A percentile compares a stretch with the other conserved stretches of the same genome.
Evolutionary conservation across 2,329 filamentous ascomycete species (phyloP).

Genomic region (Xylariales sp.): DNA sequence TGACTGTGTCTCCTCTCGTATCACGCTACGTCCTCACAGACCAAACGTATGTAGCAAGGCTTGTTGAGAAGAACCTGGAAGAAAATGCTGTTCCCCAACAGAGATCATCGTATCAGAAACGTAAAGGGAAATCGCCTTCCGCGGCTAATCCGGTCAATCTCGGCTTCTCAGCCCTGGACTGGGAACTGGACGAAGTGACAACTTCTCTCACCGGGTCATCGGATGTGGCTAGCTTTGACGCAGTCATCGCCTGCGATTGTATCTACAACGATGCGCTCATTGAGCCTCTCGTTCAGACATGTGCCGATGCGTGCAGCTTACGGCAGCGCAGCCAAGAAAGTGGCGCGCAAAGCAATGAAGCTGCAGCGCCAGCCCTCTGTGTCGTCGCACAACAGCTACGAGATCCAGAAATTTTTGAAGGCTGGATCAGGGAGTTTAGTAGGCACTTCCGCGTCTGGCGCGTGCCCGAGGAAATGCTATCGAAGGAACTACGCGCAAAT

Average conservation of each 20-base stretch:
- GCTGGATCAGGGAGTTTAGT: slow-evolving; percentile 79
- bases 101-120: slow-evolving; percentile 35
- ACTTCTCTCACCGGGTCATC: slow-evolving; percentile 53
- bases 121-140: slow-evolving; percentile 38
- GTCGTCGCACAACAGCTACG: slow-evolving; percentile 91
- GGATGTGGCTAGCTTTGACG: slow-evolving; percentile 67
- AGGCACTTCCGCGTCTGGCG: slow-evolving; percentile 79
- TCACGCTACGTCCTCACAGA: slow-evolving; percentile 82
- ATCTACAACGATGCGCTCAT: slow-evolving; percentile 94
- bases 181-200: slow-evolving; percentile 76
- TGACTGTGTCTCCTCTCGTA: slow-evolving; percentile 72
- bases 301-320: slow-evolving; percentile 77
- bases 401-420: slow-evolving; percentile 84
- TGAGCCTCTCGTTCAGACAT: slow-evolving; percentile 83
- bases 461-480: slow-evolving; percentile 72
- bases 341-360: slow-evolving; percentile 15
- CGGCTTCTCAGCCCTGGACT: slow-evolving; percentile 76
- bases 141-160: slow-evolving; percentile 55
- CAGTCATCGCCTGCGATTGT: slow-evolving; percentile 88
- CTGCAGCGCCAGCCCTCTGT: slow-evolving; percentile 70
- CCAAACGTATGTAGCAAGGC: slow-evolving; percentile 82
- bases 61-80: slow-evolving; percentile 80
- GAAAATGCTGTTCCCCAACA: slow-evolving; percentile 61
- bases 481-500: slow-evolving; percentile 67
- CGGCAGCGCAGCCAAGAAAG: slow-evolving; percentile 49